These are phyloP conservation scores for Rossbeevera mucosa DNA, from an alignment of 768 basidiomycete species.

Conservation along the genomic window DNA sequence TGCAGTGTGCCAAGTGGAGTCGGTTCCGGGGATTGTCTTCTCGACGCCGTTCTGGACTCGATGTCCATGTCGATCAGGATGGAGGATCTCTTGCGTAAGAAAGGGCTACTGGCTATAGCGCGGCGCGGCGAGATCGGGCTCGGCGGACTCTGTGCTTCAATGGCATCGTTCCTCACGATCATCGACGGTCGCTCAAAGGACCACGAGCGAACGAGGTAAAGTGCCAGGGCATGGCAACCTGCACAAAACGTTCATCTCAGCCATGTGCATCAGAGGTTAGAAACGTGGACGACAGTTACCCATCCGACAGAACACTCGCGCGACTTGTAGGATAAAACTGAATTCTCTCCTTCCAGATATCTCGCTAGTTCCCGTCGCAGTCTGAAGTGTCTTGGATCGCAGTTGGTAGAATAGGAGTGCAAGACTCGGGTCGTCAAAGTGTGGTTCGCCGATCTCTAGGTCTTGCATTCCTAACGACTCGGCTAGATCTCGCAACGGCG, in stretches of 20 bases:
- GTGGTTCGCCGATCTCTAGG: slow-evolving; percentile 71
- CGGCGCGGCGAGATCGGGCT: slow-evolving; percentile 44
- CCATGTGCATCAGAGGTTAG: neutral
- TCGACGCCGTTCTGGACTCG: slow-evolving; percentile 53
- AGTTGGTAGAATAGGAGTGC: slow-evolving; percentile 87
- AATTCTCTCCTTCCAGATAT: slow-evolving; percentile 87
- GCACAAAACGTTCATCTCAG: slow-evolving; percentile 7
- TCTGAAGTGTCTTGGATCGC: slow-evolving; percentile 86
- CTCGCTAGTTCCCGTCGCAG: slow-evolving; percentile 88
- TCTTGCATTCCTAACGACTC: slow-evolving; percentile 49
- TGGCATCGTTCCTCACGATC: slow-evolving; percentile 15
- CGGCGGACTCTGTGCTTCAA: slow-evolving; percentile 25
- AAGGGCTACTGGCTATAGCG: slow-evolving; percentile 47
- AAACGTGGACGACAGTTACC: slow-evolving; percentile 48
- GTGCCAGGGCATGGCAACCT: slow-evolving; percentile 92
- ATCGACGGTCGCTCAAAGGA: slow-evolving; percentile 79
- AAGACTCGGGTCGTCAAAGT: slow-evolving; percentile 92
- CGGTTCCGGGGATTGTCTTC: slow-evolving; percentile 46
- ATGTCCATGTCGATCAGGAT: slow-evolving; percentile 91
- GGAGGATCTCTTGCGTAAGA: slow-evolving; percentile 58
- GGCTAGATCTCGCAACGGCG: slow-evolving; percentile 72
- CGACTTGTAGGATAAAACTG: slow-evolving; percentile 93
- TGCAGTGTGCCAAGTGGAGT: slow-evolving; percentile 15
- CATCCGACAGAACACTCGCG: slow-evolving; percentile 91
- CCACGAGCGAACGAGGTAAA: slow-evolving; percentile 88